Evolutionary conservation across 2,329 filamentous ascomycete genomes (phyloP), one percentile per base, ranked within the genome.

Genomic region (Fusarium xylarioides): DNA sequence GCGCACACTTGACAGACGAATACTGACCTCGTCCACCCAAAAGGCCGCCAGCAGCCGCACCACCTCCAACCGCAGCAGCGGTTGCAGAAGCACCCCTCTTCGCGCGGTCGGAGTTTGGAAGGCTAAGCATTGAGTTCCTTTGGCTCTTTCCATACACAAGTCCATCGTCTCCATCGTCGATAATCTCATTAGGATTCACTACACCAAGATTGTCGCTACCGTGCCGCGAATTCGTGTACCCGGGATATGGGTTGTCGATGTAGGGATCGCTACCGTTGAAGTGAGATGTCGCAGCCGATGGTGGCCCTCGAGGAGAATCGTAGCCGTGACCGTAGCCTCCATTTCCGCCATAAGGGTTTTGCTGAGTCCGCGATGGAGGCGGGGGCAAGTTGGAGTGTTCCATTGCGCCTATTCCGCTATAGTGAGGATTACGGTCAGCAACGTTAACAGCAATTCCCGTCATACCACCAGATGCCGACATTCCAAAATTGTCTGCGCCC

Each of bases 121-220:
- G 82, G 66, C 88, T 90, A 40, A 92, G 81, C 80, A 91, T 88
- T 40, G 92, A 91, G 72, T 85, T 87, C 67, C 88, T 86, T 80
- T 81, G 78, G 43, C 77, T 80, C 49, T 80, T 82, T 56, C 81
- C 83, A 75, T 88, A 91, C 9, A 88, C 86, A 57, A 96, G 87
- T 3, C 92, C 94, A 79, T 97, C 95, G 77, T 97, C 95, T 34
- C 93, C 94, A 78, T 98, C 95, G 80, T 97, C 95, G 28, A 89
- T 89, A 72, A 97, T 95, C 19, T 91, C 91, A 77, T 93, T 90
- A 6, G 95, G 94, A 79, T 97, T 91, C 66, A 96, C 88, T 4
- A 89, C 84, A 43, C 88, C 88, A 8, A 91, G 82, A 14, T 84
- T 81, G 30, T 86, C 82, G 66, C 87, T 86, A 35, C 82, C 86